Evolutionary conservation across 257 asterid genomes (phyloP), one percentile per base, ranked within the genome.

Genomic region (Capsicum chinense): DNA sequence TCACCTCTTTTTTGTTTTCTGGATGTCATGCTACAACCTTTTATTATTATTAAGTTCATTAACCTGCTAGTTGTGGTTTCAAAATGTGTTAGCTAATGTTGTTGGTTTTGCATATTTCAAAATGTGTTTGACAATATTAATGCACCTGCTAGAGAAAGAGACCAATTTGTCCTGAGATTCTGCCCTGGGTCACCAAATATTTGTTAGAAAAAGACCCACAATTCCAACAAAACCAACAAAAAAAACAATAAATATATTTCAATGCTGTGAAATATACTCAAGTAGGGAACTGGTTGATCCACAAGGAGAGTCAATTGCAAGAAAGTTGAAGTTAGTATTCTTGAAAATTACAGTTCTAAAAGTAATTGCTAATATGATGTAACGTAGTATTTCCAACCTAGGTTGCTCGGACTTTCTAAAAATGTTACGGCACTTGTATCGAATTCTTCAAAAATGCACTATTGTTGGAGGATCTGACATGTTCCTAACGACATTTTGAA

Each of bases 311-410:
- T 74, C 59, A 50, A 12, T 48, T 50, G 42, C 60, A 48, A 48
- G 81, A 12, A n/a, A 74, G 44, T 21, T 50, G 81, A 74, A 56
- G 80, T 73, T 58, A 12, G 80, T 47, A 73, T 73, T n/a, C 33
- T 13, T 17, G 5, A 71, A 47, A 71, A 71, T 71, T 69, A 39
- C 78, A 69, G 26, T 39, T 39, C 54, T 9, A 39, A 0, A 69
- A 69, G 33, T 39, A 9, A 16, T 69, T 69, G 56, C 16, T 42
- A 42, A 14, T 69, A 56, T 71, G 79, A 74, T 74, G 13, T 19
- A 21, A 74, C 60, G 21, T 74, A 4, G 62, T 26, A 64, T 17
- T 11, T 26, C 70, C 44, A 11, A 21, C 42, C 42, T 63, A 26
- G 17, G 39, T 63, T 64, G 0, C 44, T 26, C 17, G 5, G 44